Evolutionary conservation across 768 basidiomycete species (phyloP), one percentile per base, ranked within the genome.

Genomic region (Strobilomyces confusus): DNA sequence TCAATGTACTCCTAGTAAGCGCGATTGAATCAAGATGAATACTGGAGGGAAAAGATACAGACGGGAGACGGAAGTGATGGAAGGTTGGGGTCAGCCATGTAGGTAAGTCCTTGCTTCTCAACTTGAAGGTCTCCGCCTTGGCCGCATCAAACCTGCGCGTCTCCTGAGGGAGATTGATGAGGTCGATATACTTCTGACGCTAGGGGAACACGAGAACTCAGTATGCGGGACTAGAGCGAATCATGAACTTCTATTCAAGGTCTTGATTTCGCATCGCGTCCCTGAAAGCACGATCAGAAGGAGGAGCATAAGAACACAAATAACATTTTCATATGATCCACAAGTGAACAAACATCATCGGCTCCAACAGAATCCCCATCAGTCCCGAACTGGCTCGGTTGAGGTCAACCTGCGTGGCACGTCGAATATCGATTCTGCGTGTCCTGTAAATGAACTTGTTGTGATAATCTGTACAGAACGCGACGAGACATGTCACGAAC

Each of bases 71-170:
- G 63, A 30, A 98, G 72, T 0, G 84, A 80, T 1, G 93, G 92
- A 1, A 98, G 72, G 67, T 98, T 98, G 0, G 92, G 86, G 67
- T 99, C 97, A 0, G 97, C 97, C 92, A 99, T 95, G 72, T 98
- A 98, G 81, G 68, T 98, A 99, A 68, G 62, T 97, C 97, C 70
- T 99, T 98, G 43, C 82, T 84, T 38, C 97, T 79, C 38, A 98
- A 70, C 32, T 76, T 79, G 70, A 83, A 94, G 1, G 97, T 98
- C 66, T 88, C 80, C 30, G 86, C 86, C 3, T 77, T 82, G 53
- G 84, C 73, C 62, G 94, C 90, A 67, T 98, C 83, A 62, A 94
- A 93, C 2, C 92, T 91, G 22, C 93, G 83, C 6, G 95, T 98
- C 68, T 98, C 93, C 71, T 95, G 94, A 9, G 74, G 63, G 0